These are phyloP conservation scores for Verticillium isaacii DNA, from an alignment of 2,329 filamentous ascomycete species.

Conservation along the genomic window DNA sequence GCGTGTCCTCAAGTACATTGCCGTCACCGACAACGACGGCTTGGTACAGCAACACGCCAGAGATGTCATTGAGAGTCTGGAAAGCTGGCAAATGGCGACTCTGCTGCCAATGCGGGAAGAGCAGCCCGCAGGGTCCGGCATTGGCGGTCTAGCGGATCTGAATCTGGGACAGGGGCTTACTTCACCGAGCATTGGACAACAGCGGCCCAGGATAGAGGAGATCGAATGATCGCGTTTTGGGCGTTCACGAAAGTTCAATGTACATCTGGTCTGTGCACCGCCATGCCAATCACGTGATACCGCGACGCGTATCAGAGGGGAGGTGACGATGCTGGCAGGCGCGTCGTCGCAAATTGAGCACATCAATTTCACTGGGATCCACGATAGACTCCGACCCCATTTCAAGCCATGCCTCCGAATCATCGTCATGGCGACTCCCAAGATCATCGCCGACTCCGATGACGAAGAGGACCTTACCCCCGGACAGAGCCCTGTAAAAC, in stretches of 20 bases:
- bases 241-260: constrained; percentile 7
- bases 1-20: constrained; percentile 59
- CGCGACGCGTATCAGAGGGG: too few relatives aligned
- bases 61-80: constrained; percentile 63
- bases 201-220: constrained; percentile 50
- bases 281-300: too few relatives aligned
- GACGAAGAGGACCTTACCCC: constrained; percentile 10
- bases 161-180: constrained; percentile 13
- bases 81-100: constrained; percentile 53
- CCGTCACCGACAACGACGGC: constrained; percentile 61
- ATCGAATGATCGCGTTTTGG: constrained; percentile 40
- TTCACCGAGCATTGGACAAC: constrained; percentile 20
- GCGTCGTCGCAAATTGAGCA: not conserved
- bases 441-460: constrained; percentile 14
- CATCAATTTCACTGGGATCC: too few relatives aligned
- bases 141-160: constrained; percentile 6
- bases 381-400: not conserved
- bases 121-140: not conserved
- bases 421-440: constrained; percentile 6
- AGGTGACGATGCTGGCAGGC: too few relatives aligned
- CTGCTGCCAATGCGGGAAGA: constrained; percentile 30
- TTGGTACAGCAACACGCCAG: constrained; percentile 63
- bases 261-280: not conserved
- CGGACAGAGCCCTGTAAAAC: constrained; percentile 5
- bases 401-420: not conserved